Conservation (phyloP, 768 basidiomycete species). For the Epithele typhae region DNA sequence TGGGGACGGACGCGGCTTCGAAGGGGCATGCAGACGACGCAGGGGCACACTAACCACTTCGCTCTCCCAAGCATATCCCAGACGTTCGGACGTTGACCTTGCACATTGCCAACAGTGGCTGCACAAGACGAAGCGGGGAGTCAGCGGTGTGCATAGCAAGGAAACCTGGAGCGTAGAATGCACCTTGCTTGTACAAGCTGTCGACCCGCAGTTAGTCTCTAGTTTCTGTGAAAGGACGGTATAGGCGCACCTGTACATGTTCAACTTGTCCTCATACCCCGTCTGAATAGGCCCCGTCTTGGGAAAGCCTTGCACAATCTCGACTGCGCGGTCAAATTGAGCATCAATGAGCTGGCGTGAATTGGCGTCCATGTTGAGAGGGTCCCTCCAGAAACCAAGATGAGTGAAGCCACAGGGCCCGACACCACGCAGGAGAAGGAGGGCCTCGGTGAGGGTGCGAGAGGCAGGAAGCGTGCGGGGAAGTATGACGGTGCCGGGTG, state of each 20-base stretch:
- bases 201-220: background rate
- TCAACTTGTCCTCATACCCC: conserved; percentile 90
- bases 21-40: too few species aligned
- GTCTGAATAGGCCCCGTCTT: conserved; percentile 96
- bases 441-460: too few species aligned
- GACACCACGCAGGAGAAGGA: too few species aligned
- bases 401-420: too few species aligned
- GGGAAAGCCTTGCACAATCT: conserved; percentile 88
- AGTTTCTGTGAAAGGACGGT: background rate
- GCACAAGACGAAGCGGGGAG: conserved; percentile 4
- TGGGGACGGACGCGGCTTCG: too few species aligned
- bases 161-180: background rate
- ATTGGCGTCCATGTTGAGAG: conserved; percentile 47
- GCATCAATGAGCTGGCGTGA: conserved; percentile 66
- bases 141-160: background rate
- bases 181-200: conserved; percentile 93
- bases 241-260: conserved; percentile 76
- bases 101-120: conserved; percentile 92
- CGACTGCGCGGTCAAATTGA: conserved; percentile 91
- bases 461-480: too few species aligned
- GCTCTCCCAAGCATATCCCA: conserved; percentile 91
- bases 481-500: too few species aligned
- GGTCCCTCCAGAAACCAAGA: too few species aligned
- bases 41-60: conserved; percentile 66
- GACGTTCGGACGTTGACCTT: conserved; percentile 71